These are phyloP conservation scores for Claviceps fusiformis DNA, from an alignment of 2,329 filamentous ascomycete species.

Conservation along the genomic window DNA sequence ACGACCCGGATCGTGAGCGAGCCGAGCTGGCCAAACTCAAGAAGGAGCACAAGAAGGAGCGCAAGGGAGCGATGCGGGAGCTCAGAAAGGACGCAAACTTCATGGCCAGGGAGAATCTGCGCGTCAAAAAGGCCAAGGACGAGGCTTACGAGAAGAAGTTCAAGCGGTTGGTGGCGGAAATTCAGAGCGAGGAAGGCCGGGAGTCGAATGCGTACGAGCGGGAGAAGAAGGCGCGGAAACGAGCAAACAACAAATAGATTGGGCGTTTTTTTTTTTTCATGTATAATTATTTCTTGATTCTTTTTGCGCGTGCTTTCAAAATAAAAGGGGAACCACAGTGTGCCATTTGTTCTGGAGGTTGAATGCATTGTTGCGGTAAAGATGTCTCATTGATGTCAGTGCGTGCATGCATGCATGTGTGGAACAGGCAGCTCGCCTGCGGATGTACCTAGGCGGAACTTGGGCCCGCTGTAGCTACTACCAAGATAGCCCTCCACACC, in stretches of 20 bases:
- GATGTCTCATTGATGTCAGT: no score
- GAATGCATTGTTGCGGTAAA: no score
- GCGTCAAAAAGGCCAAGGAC: constrained; percentile 87
- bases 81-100: constrained; percentile 92
- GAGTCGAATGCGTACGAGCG: constrained; percentile 82
- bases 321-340: no score
- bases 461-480: no score
- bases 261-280: not conserved
- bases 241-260: constrained; percentile 34
- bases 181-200: constrained; percentile 82
- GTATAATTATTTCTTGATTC: no score
- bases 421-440: no score
- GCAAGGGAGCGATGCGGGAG: constrained; percentile 88
- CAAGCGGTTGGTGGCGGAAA: constrained; percentile 80
- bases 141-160: constrained; percentile 94
- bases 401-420: no score
- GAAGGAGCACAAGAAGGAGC: constrained; percentile 86
- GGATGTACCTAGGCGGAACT: no score
- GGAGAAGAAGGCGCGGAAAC: constrained; percentile 65
- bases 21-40: constrained; percentile 72
- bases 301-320: no score
- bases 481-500: no score
- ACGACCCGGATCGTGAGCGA: constrained; percentile 87
- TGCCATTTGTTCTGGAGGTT: no score
- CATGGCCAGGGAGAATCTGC: constrained; percentile 77